These are phyloP conservation scores for Camellia granthamiana DNA, from an alignment of 148 eudicot genomes.

Conservation along the genomic window DNA sequence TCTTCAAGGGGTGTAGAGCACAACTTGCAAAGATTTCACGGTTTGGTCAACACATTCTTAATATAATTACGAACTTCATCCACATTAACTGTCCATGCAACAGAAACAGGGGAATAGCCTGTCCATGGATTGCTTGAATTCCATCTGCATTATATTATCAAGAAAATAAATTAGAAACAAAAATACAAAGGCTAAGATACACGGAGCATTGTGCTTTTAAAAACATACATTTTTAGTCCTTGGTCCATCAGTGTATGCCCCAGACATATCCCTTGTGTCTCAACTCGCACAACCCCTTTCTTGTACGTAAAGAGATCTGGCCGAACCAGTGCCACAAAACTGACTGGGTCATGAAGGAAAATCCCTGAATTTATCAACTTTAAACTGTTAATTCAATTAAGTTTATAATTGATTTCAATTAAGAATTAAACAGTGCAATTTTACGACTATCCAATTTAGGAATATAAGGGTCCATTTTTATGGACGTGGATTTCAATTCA, in stretches of 20 bases:
- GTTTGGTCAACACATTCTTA: conserved; percentile 58
- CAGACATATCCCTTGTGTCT: conserved; percentile 79
- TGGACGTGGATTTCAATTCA: too few relatives aligned
- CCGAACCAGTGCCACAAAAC: conserved; percentile 79
- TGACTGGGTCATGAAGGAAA: conserved; percentile 89
- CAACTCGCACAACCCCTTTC: conserved; percentile 91
- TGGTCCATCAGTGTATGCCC: conserved; percentile 95
- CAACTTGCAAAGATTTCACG: conserved; percentile 28
- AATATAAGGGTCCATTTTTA: background rate
- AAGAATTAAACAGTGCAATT: background rate
- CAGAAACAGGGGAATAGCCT: conserved; percentile 71
- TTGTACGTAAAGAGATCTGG: conserved; percentile 90
- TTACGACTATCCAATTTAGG: background rate
- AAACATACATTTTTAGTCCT: conserved; percentile 70
- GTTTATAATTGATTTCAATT: background rate
- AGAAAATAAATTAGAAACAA: background rate
- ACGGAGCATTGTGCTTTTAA: background rate
- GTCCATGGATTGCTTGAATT: conserved; percentile 85
- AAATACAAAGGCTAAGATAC: background rate
- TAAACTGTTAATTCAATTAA: background rate
- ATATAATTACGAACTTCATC: conserved; percentile 60
- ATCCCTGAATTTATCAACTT: conserved; percentile 45
- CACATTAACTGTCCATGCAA: conserved; percentile 83
- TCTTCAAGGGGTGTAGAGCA: background rate
- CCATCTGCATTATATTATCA: conserved; percentile 51